Base-by-base conservation (phyloP, 2,329 filamentous ascomycete genomes). In the Trichophyton benhamiae region DNA sequence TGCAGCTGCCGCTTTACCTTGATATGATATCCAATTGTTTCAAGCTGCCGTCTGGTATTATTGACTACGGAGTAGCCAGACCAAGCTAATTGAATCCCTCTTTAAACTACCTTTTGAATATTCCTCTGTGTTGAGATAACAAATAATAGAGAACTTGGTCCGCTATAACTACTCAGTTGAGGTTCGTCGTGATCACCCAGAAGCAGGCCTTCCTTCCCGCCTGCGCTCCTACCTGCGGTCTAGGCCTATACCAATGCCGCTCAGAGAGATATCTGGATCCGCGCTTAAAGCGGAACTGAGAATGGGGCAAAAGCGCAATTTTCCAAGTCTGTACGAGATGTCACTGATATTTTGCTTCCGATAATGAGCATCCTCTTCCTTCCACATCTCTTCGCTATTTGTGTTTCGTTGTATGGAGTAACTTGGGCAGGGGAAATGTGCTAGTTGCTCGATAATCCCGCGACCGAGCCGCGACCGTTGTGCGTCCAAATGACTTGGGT, bases 381-480 rank as follows among this genome's bases (percentile, higher is more conserved):
- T 27, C 27, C 30, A 9, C 8, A 33, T 3, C 13, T 3, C 13
- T 7, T 55, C 49, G 30, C 49, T 49, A 49, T 27, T 15, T 55
- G 46, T 22, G 11, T 55, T 55, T 55, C 49, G 15, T 27, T 55
- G 49, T 55, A 55, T 36, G 49, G 49, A 44, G 41, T 44, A 44
- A 13, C 33, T 38, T 11, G 3, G n/a, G 41, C 33, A 3, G 15
- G 41, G 41, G 2, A 8, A 2, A n/a, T 55, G 49, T 33, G 17
- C 41, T 27, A 17, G 53, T n/a, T 55, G 17, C 17, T 44, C 41
- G n/a, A 44, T 44, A 42, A 25, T 58, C 55, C 55, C 41, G 55
- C 55, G 55, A 58, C 33, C 55, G 55, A 58, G 30, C 4, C 55
- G 55, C 55, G 55, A 58, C 36, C 36, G 30, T 42, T 58, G 55